These are phyloP conservation scores for Penicillium coprophilum DNA, from an alignment of 495 filamentous ascomycete genomes.

Conservation along the genomic window DNA sequence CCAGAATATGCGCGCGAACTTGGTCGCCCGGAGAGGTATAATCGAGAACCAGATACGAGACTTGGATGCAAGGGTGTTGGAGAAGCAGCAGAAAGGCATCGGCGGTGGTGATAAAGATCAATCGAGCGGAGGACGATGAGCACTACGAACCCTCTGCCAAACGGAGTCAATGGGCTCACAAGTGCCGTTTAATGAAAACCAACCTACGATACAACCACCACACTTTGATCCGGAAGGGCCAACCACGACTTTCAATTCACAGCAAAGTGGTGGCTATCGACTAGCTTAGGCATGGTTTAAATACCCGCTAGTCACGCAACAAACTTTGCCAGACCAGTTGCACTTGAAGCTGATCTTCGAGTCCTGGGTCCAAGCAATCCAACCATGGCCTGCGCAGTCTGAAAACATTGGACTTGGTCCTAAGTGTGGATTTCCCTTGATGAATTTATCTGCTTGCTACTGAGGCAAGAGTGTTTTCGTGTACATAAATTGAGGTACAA, in stretches of 20 bases:
- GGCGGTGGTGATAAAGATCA: slow-evolving; percentile 22
- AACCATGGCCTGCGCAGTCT: neutral
- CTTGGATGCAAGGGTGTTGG: slow-evolving; percentile 46
- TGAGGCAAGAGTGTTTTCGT: neutral
- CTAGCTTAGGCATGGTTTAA: neutral
- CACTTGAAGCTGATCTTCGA: neutral
- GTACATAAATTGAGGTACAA: neutral
- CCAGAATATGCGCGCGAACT: slow-evolving; percentile 44
- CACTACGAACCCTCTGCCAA: neutral
- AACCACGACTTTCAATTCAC: neutral
- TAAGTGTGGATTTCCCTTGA: neutral
- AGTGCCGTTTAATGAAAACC: neutral
- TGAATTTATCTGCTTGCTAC: neutral
- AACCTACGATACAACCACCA: neutral
- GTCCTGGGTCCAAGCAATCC: neutral
- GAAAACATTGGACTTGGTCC: neutral
- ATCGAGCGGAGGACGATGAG: slow-evolving; percentile 22
- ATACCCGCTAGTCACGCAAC: neutral
- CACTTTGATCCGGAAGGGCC: neutral
- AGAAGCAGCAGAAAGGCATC: slow-evolving; percentile 35
- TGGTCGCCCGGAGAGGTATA: slow-evolving; percentile 50
- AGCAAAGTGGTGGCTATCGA: neutral
- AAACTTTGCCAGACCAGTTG: neutral
- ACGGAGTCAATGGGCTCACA: neutral
- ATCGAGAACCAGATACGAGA: slow-evolving; percentile 59